These are phyloP conservation scores for Arthrobotrys sinensis DNA, from an alignment of 2,329 filamentous ascomycete genomes.

Conservation along the genomic window DNA sequence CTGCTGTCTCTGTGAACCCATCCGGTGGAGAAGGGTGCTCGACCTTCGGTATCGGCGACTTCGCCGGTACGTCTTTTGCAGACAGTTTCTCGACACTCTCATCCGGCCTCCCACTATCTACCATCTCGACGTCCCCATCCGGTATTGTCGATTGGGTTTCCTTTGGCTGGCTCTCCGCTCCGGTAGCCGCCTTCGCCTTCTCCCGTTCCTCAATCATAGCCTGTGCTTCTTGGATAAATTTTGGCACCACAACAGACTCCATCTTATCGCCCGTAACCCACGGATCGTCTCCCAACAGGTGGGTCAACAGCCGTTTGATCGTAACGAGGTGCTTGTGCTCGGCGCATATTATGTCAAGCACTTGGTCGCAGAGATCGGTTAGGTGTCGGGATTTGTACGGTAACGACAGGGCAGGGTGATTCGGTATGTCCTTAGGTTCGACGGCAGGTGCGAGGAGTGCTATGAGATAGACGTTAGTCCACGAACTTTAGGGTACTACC, in stretches of 20 bases:
- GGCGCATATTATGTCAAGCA: conserved; percentile 79
- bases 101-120: conserved; percentile 33
- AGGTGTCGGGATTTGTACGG: conserved; percentile 82
- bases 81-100: conserved; percentile 22
- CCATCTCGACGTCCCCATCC: conserved; percentile 55
- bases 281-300: conserved; percentile 81
- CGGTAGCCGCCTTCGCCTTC: conserved; percentile 18
- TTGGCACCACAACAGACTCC: conserved; percentile 67
- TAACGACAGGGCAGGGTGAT: conserved; percentile 80
- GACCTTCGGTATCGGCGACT: conserved; percentile 56
- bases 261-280: conserved; percentile 70
- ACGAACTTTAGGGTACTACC: not conserved
- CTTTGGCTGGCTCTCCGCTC: conserved; percentile 25
- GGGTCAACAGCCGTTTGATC: conserved; percentile 80
- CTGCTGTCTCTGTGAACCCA: conserved; percentile 42
- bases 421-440: conserved; percentile 80
- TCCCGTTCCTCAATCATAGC: conserved; percentile 53
- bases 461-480: conserved; percentile 66
- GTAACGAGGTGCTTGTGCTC: conserved; percentile 81
- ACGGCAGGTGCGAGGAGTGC: conserved; percentile 83
- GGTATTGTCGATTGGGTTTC: conserved; percentile 55
- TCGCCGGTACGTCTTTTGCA: conserved; percentile 32
- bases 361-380: conserved; percentile 79
- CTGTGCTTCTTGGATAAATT: conserved; percentile 62
- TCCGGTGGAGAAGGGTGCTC: conserved; percentile 54